Evolutionary conservation across 768 basidiomycete genomes (phyloP), one percentile per base, ranked within the genome.

Genomic region (Mycena capillaripes): DNA sequence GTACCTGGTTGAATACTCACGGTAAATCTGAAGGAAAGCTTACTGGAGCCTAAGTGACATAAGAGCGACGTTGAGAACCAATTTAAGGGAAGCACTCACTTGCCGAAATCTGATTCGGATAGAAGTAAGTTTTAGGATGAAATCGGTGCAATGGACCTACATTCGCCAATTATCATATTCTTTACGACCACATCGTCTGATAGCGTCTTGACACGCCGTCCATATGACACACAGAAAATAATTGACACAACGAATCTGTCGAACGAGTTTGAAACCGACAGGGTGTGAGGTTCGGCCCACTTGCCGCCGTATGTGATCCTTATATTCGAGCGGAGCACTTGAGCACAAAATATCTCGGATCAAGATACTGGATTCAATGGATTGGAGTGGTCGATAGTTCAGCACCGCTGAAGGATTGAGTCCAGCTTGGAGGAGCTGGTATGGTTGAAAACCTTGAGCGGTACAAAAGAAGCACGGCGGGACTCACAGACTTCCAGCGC

Each of bases 401-500:
- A 70, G 50, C 52, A 57, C 68, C 69, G 60, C 68, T 21, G 44
- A 67, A 27, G 11, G 44, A 34, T 36, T 67, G n/a, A 67, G 56
- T 12, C 66, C 66, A 8, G 66, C 56, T 58, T 67, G 66, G 4
- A 67, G 21, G 56, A 67, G 56, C 65, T 66, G 9, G 11, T 3
- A 29, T 17, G 2, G 40, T 46, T 25, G 21, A 29, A 25, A 29
- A 25, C 4, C 12, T 36, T 4, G 11, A 19, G 19, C n/a, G 32
- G 8, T 19, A 23, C 48, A 66, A 29, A 1, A 25, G 9, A 55
- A 3, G 23, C 29, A 40, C 44, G 29, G 25, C 17, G 19, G 4
- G 5, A 74, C 80, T 65, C 44, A 82, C 82, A 38, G 79, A 76
- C 77, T 80, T 76, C 81, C 81, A 83, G 30, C 78, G 79, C 21